phyloP scores from a whole-genome alignment of 441 rosid genomes.

The Croton laevigatus region DNA sequence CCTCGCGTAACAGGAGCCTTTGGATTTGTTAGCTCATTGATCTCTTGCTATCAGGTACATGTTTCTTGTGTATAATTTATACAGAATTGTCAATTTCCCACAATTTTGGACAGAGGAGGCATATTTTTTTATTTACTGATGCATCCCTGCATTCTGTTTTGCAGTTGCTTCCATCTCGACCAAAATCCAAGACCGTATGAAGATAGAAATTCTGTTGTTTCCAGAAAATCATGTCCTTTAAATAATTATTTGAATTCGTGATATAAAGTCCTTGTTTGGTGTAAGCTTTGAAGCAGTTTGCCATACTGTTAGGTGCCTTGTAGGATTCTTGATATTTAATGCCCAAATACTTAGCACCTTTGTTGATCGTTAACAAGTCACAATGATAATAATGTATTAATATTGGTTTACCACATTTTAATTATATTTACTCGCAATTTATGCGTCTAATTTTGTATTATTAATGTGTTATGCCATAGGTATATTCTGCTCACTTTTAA shows the following conservation, averaged over 20 bases:
- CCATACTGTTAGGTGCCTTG: slow-evolving; percentile 17
- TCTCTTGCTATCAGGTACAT: slow-evolving; percentile 95
- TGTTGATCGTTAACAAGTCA: slow-evolving; percentile 5
- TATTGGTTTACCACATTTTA: background rate
- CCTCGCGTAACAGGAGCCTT: slow-evolving; percentile 94
- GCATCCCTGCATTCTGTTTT: slow-evolving; percentile 23
- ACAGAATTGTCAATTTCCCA: background rate
- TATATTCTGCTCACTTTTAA: no score
- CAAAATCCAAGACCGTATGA: slow-evolving; percentile 71
- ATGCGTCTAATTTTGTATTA: background rate
- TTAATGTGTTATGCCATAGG: no score
- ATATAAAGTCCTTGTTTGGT: slow-evolving; percentile 26
- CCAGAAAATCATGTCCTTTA: slow-evolving; percentile 23
- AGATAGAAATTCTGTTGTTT: slow-evolving; percentile 25
- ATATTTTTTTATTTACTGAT: slow-evolving; percentile 11
- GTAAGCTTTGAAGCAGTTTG: slow-evolving; percentile 25
- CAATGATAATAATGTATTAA: slow-evolving; percentile 10
- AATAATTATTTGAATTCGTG: slow-evolving; percentile 30
- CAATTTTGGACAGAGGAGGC: background rate
- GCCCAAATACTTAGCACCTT: slow-evolving; percentile 6
- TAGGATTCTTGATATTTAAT: background rate
- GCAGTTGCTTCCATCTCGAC: slow-evolving; percentile 81
- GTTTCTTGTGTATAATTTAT: background rate
- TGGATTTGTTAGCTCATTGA: slow-evolving; percentile 77
- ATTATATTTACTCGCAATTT: background rate